Percentiles rank a stretch among this genome's conserved stretches.
These are phyloP conservation scores for Pilasporangium apinafurcum DNA, from an alignment of 352 stramenopile species.

Conservation along the genomic window DNA sequence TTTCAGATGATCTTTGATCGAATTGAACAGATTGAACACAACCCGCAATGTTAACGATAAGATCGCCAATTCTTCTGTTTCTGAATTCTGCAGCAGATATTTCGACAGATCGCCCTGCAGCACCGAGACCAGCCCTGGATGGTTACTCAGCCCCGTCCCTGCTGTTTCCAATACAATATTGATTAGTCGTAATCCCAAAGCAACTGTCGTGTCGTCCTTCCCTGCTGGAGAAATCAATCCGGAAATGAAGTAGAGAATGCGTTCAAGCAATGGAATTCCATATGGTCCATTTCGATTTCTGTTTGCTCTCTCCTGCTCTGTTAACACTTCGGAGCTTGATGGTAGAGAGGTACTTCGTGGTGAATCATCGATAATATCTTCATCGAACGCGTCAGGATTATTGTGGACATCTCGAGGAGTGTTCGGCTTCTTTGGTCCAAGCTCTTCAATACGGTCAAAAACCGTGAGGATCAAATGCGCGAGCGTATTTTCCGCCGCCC, in stretches of 20 bases:
- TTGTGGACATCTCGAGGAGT: not conserved
- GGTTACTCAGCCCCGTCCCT: slow-evolving; percentile 73
- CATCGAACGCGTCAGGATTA: not conserved
- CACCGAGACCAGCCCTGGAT: slow-evolving; percentile 81
- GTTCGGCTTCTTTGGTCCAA: slow-evolving; percentile 25
- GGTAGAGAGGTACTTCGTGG: no score
- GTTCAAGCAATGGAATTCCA: slow-evolving; percentile 86
- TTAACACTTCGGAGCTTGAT: no score
- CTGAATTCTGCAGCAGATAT: slow-evolving; percentile 93
- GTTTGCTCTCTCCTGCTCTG: slow-evolving; percentile 4
- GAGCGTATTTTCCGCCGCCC: slow-evolving; percentile 94
- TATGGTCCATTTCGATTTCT: slow-evolving; percentile 44
- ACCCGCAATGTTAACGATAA: slow-evolving; percentile 91
- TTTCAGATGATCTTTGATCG: slow-evolving; percentile 98
- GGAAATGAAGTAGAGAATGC: slow-evolving; percentile 92
- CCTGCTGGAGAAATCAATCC: slow-evolving; percentile 90
- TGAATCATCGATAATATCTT: slow-evolving; percentile 2
- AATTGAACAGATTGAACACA: slow-evolving; percentile 99
- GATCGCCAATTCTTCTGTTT: slow-evolving; percentile 93
- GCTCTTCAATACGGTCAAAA: slow-evolving; percentile 88
- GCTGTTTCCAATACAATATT: slow-evolving; percentile 97
- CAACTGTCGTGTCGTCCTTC: slow-evolving; percentile 85
- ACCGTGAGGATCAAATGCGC: slow-evolving; percentile 96
- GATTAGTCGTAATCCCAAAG: slow-evolving; percentile 92
- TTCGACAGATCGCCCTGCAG: slow-evolving; percentile 95